Evolutionary conservation across 768 basidiomycete species (phyloP), one percentile per base, ranked within the genome.

Genomic region (Psilocybe sp.): DNA sequence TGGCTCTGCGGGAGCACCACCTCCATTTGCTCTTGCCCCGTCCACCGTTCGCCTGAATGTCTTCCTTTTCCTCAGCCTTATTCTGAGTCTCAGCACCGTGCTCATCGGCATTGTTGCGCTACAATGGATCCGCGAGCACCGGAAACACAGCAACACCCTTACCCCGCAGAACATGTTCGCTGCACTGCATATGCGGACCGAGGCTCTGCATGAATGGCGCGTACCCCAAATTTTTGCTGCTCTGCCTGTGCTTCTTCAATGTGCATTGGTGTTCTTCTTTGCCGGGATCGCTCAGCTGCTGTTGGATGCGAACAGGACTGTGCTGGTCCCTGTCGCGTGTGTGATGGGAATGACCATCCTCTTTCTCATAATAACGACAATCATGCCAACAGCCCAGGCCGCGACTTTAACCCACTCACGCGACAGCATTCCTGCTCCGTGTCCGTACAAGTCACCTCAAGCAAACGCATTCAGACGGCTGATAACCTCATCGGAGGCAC

Each of bases 201-300:
- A 64, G 28, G 64, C 60, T 10, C 48, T 68, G 15, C 18, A 57
- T 11, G 49, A 47, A 14, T 69, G 68, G 68, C 42, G 55, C 32
- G 63, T 69, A 8, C 57, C 61, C 0, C 40, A 48, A 9, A 60
- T 67, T 18, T 51, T 68, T 13, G 49, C 64, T 11, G 34, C 58
- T 5, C 53, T 69, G 4, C 66, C 64, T 9, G 41, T 68, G 7
- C 51, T 66, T 12, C 57, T 69, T 9, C 64, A 66, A 52, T 32
- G 49, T 12, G 60, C 66, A 8, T 51, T 69, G 16, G 47, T 68
- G 8, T 51, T 69, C 1, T 69, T 69, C 47, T 60, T 65, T 37
- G 44, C 54, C 4, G 66, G 64, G 23, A 28, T 28, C 7, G 23
- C 7, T 7, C 4, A 28, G 23, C 23, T 28, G 23, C 23, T 28